Conservation (phyloP, 192 early-diverging fungal genomes). For the Coemansia sp. region DNA sequence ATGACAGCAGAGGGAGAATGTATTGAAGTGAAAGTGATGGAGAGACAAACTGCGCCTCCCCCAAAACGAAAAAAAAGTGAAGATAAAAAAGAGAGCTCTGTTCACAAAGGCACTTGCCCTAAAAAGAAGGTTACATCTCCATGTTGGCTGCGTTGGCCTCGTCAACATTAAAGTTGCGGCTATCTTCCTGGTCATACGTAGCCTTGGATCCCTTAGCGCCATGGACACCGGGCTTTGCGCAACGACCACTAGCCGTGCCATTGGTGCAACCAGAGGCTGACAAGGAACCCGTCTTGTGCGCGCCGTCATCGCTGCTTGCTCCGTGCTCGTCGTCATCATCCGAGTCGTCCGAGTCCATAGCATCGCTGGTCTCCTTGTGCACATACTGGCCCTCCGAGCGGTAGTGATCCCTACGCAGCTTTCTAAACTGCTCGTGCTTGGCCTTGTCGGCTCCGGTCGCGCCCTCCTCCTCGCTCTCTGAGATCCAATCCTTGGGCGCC, state of each 20-base stretch:
- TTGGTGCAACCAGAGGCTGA: neutral
- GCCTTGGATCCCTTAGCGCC: constrained; percentile 18
- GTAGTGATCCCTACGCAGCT: constrained; percentile 83
- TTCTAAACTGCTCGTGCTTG: constrained; percentile 72
- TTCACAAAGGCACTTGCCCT: neutral
- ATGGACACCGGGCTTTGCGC: neutral
- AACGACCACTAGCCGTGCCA: neutral
- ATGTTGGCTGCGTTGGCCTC: constrained; percentile 23
- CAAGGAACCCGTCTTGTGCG: neutral
- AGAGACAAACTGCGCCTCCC: neutral
- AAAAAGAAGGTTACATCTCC: constrained; percentile 24
- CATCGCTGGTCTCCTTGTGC: constrained; percentile 43
- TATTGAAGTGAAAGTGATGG: neutral
- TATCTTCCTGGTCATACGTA: constrained; percentile 9
- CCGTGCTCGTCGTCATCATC: constrained; percentile 34
- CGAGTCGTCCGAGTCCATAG: constrained; percentile 58
- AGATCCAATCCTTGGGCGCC: constrained; percentile 35
- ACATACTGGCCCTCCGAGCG: constrained; percentile 57
- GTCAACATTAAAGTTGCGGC: constrained; percentile 7
- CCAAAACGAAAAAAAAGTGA: neutral
- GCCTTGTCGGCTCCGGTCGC: constrained; percentile 49
- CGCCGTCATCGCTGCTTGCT: constrained; percentile 5
- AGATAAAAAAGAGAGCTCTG: neutral
- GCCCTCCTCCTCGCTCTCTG: constrained; percentile 43
- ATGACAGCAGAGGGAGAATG: too few species aligned